Percentiles rank a stretch among this genome's conserved stretches.
phyloP scores from a whole-genome alignment of 2,329 filamentous ascomycete species.

The Colletotrichum sp. region DNA sequence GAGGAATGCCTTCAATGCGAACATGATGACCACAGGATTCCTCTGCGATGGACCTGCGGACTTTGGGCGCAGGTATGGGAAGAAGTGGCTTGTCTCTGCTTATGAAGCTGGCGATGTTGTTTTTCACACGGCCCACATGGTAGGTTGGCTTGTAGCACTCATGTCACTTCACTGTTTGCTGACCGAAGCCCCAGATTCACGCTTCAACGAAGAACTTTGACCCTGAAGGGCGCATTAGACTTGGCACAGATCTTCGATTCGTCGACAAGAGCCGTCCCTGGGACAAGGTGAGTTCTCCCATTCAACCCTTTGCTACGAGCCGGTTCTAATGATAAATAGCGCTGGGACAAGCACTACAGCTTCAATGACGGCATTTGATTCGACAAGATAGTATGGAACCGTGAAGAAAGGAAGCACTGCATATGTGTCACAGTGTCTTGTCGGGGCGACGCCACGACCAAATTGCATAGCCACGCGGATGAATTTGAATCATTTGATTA shows the following conservation, averaged over 20 bases:
- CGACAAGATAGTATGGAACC: background rate
- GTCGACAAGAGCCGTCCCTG: conserved; percentile 54
- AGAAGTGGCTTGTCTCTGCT: conserved; percentile 38
- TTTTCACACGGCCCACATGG: conserved; percentile 41
- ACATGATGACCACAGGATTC: conserved; percentile 63
- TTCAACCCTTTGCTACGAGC: background rate
- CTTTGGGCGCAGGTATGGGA: conserved; percentile 32
- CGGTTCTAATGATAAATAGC: background rate
- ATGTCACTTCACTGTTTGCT: too few relatives aligned
- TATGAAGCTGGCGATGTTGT: conserved; percentile 47
- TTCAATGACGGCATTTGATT: background rate
- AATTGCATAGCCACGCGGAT: background rate
- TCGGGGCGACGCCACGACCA: background rate
- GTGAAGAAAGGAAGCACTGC: background rate
- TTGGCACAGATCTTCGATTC: conserved; percentile 62
- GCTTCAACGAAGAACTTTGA: conserved; percentile 62
- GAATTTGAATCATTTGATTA: background rate
- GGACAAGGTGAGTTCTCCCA: conserved; percentile 41
- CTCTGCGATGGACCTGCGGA: conserved; percentile 41
- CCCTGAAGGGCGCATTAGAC: conserved; percentile 53
- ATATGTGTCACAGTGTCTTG: background rate
- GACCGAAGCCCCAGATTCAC: conserved; percentile 40
- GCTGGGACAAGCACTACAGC: conserved; percentile 10
- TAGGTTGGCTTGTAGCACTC: background rate
- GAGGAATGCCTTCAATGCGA: conserved; percentile 57